These are phyloP conservation scores for Strobilomyces dryophilus DNA, from an alignment of 768 basidiomycete species.

Conservation along the genomic window DNA sequence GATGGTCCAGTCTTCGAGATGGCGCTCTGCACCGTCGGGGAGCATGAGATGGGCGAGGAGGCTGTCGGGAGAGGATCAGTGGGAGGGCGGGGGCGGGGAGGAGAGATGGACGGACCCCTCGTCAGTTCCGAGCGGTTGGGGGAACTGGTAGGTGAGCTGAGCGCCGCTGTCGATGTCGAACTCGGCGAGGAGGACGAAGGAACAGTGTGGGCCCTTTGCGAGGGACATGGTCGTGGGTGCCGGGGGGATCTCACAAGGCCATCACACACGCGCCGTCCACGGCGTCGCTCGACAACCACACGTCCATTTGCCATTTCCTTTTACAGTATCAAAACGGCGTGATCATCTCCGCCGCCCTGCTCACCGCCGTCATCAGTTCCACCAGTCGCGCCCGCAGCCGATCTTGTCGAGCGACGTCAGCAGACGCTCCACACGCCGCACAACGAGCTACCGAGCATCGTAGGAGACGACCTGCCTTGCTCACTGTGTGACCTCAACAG, in stretches of 20 bases:
- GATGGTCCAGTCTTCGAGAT: conserved; percentile 95
- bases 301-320: conserved; percentile 24
- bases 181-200: conserved; percentile 95
- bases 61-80: conserved; percentile 37
- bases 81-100: not conserved
- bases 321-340: conserved; percentile 21
- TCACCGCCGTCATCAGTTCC: conserved; percentile 27
- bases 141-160: conserved; percentile 93
- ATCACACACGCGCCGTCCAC: conserved; percentile 6
- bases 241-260: not conserved
- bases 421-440: not conserved
- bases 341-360: conserved; percentile 25
- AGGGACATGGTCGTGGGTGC: conserved; percentile 34
- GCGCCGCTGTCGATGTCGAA: conserved; percentile 97
- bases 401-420: conserved; percentile 23
- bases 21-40: conserved; percentile 94
- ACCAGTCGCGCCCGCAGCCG: conserved; percentile 18
- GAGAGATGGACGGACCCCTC: conserved; percentile 63
- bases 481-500: conserved; percentile 22
- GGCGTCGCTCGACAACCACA: conserved; percentile 11
- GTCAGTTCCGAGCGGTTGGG: conserved; percentile 90
- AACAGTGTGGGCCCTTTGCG: conserved; percentile 70
- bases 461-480: conserved; percentile 34
- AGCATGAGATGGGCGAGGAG: conserved; percentile 97
- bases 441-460: conserved; percentile 23